Evolutionary conservation across 2,329 filamentous ascomycete species (phyloP).

Genomic region (Hirsutella minnesotensis): DNA sequence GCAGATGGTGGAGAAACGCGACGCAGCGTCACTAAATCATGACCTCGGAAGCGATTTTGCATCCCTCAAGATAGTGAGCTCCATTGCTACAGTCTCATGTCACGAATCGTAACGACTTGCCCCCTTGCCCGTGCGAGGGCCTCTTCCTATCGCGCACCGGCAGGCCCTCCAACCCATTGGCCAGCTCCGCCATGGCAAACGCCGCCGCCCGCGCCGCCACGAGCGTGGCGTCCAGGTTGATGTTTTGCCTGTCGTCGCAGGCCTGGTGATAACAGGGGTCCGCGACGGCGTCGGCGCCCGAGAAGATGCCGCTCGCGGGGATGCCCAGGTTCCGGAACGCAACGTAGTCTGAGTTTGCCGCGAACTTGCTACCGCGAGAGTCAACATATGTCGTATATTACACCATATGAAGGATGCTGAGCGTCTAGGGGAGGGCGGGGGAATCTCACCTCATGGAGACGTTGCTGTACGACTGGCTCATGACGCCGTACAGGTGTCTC

Average conservation of each 20-base stretch:
- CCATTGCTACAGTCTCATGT: no score
- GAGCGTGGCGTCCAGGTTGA: slow-evolving; percentile 27
- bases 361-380: slow-evolving; percentile 20
- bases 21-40: no score
- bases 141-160: slow-evolving; percentile 19
- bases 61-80: no score
- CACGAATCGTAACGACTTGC: no score
- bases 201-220: slow-evolving; percentile 34
- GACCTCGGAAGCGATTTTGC: no score
- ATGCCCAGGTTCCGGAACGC: slow-evolving; percentile 24
- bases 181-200: slow-evolving; percentile 31
- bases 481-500: slow-evolving; percentile 13
- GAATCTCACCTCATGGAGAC: neutral
- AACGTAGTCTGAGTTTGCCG: slow-evolving; percentile 23
- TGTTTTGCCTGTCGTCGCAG: slow-evolving; percentile 27
- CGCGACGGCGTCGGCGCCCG: slow-evolving; percentile 17
- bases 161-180: slow-evolving; percentile 21
- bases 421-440: no score
- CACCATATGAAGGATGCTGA: no score
- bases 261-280: slow-evolving; percentile 27
- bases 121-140: no score
- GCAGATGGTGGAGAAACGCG: no score
- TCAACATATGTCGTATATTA: no score
- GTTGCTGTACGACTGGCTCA: neutral
- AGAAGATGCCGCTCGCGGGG: slow-evolving; percentile 25